Percentiles rank a stretch among this genome's conserved stretches.
These are phyloP conservation scores for Mycena olivaceomarginata DNA, from an alignment of 768 basidiomycete genomes.

Conservation along the genomic window DNA sequence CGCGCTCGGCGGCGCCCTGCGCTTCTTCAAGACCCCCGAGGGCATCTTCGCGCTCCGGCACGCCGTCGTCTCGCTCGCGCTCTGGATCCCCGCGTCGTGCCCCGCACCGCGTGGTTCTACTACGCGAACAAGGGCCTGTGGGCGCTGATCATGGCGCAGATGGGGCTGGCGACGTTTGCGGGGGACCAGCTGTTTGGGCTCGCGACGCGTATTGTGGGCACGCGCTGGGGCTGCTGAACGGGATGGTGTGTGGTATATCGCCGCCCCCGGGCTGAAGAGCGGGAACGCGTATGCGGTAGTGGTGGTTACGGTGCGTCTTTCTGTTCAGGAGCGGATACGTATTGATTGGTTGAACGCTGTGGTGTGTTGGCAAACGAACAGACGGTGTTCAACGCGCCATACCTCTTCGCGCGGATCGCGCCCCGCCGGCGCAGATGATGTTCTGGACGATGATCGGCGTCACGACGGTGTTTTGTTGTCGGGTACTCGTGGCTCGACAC, in stretches of 20 bases:
- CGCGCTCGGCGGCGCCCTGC: slow-evolving; percentile 55
- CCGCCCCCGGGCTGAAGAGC: slow-evolving; percentile 55
- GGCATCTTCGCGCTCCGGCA: slow-evolving; percentile 64
- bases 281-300: slow-evolving; percentile 66
- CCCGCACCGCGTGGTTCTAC: slow-evolving; percentile 62
- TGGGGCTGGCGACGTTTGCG: slow-evolving; percentile 63
- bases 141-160: slow-evolving; percentile 68
- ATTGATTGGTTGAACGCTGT: too few relatives aligned
- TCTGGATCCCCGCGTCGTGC: slow-evolving; percentile 66
- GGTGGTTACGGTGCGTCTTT: slow-evolving; percentile 58
- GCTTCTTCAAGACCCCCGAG: slow-evolving; percentile 63
- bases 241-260: slow-evolving; percentile 68
- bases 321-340: background rate
- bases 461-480: slow-evolving; percentile 63
- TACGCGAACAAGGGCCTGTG: slow-evolving; percentile 65
- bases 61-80: slow-evolving; percentile 61
- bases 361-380: slow-evolving; percentile 31
- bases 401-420: slow-evolving; percentile 58
- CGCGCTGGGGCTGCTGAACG: slow-evolving; percentile 61
- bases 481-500: slow-evolving; percentile 66
- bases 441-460: slow-evolving; percentile 62
- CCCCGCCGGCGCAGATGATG: slow-evolving; percentile 56
- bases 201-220: slow-evolving; percentile 57
- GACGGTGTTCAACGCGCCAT: slow-evolving; percentile 59
- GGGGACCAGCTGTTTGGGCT: slow-evolving; percentile 64